These are phyloP conservation scores for Oryza punctata DNA, from an alignment of 176 grass and related monocot species.

Conservation along the genomic window DNA sequence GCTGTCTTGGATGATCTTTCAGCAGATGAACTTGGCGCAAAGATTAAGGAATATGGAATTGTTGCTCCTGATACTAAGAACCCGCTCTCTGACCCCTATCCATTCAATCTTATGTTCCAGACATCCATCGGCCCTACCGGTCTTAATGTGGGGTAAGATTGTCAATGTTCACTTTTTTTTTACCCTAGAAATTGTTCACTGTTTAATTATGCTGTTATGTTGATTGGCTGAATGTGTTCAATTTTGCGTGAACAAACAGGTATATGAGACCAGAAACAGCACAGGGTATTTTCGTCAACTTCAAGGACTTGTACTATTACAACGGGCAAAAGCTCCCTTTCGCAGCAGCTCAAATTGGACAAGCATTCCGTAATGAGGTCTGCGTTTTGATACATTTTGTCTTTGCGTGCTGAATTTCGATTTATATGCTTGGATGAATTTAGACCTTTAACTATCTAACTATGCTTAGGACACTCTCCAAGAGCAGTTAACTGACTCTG, in stretches of 20 bases:
- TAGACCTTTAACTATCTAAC: neutral
- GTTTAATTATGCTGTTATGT: neutral
- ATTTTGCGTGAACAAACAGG: slow-evolving; percentile 43
- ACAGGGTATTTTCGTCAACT: slow-evolving; percentile 93
- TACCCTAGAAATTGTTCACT: neutral
- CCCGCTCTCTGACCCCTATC: slow-evolving; percentile 72
- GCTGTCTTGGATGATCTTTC: slow-evolving; percentile 71
- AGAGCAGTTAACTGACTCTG: neutral
- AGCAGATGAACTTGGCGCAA: slow-evolving; percentile 63
- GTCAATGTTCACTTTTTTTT: slow-evolving; percentile 1
- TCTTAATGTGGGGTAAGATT: slow-evolving; percentile 66
- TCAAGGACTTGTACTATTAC: slow-evolving; percentile 86
- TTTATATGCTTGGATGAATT: neutral
- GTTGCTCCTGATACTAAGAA: slow-evolving; percentile 76
- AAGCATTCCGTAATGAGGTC: slow-evolving; percentile 85
- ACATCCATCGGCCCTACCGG: slow-evolving; percentile 86
- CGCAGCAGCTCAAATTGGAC: slow-evolving; percentile 75
- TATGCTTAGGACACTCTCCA: neutral
- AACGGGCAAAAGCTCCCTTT: slow-evolving; percentile 87
- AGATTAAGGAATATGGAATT: slow-evolving; percentile 79
- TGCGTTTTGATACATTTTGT: slow-evolving; percentile 4
- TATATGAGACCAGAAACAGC: slow-evolving; percentile 91
- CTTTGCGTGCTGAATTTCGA: neutral
- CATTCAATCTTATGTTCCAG: slow-evolving; percentile 93
- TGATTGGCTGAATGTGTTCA: neutral